Percentiles rank a stretch among this genome's conserved stretches.
These are phyloP conservation scores for Vanilla planifolia DNA, from an alignment of 106 monocot species.

Conservation along the genomic window DNA sequence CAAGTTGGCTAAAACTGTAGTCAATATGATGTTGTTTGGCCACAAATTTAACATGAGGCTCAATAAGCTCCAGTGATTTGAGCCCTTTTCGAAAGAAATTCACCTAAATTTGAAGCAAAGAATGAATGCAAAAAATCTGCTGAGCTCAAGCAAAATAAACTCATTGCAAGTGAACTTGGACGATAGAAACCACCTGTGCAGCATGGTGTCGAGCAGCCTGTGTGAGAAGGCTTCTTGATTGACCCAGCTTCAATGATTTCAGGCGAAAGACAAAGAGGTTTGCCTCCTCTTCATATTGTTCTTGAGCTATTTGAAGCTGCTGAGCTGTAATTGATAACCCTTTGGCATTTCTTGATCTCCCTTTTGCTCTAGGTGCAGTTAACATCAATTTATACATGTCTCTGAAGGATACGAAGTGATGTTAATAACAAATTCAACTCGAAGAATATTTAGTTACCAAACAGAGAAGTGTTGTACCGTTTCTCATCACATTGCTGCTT, in stretches of 20 bases:
- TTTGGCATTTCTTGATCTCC: conserved; percentile 24
- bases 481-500: conserved; percentile 50
- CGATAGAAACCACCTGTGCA: conserved; percentile 31
- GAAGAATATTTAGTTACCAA: neutral
- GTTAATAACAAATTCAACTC: neutral
- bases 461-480: conserved; percentile 21
- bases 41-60: conserved; percentile 71
- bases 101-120: conserved; percentile 27
- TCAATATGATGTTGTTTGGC: conserved; percentile 84
- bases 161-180: too few species aligned
- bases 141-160: conserved; percentile 3
- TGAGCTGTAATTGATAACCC: conserved; percentile 22
- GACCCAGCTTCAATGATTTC: conserved; percentile 52
- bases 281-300: conserved; percentile 34
- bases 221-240: conserved; percentile 44
- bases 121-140: neutral
- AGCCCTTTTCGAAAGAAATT: conserved; percentile 81
- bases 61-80: conserved; percentile 68
- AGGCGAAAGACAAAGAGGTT: conserved; percentile 39
- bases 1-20: conserved; percentile 69
- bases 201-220: conserved; percentile 54
- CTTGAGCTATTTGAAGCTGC: conserved; percentile 38
- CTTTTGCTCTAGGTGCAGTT: conserved; percentile 23
- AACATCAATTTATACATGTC: conserved; percentile 25
- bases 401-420: conserved; percentile 17